Percentiles rank a stretch among this genome's conserved stretches.
Evolutionary conservation across 2,329 filamentous ascomycete species (phyloP).

Genomic region (Fusarium neocosmosporiellum): DNA sequence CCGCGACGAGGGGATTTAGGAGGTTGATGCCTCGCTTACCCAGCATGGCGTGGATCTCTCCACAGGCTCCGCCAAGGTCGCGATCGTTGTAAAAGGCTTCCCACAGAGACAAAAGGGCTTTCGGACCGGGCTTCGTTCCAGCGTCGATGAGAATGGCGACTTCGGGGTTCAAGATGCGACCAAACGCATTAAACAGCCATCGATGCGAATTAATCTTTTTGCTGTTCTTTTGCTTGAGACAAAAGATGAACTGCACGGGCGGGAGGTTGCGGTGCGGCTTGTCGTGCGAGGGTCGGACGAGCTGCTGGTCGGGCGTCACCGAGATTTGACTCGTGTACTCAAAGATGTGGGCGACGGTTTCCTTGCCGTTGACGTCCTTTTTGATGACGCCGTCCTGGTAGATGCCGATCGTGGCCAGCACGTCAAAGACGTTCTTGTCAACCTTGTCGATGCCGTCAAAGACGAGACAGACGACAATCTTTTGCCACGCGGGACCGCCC

Average conservation of each 20-base stretch:
- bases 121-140: slow-evolving; percentile 40
- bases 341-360: slow-evolving; percentile 41
- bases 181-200: slow-evolving; percentile 42
- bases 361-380: slow-evolving; percentile 42
- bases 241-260: slow-evolving; percentile 41
- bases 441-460: slow-evolving; percentile 42
- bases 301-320: slow-evolving; percentile 41
- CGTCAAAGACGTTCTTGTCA: slow-evolving; percentile 42
- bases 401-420: slow-evolving; percentile 39
- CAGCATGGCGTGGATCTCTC: slow-evolving; percentile 42
- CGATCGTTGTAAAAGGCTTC: slow-evolving; percentile 41
- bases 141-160: slow-evolving; percentile 41
- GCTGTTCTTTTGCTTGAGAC: slow-evolving; percentile 43
- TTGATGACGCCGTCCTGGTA: slow-evolving; percentile 42
- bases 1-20: slow-evolving; percentile 40
- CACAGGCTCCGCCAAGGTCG: slow-evolving; percentile 38
- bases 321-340: slow-evolving; percentile 43
- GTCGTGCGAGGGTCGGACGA: slow-evolving; percentile 35
- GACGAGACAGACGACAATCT: slow-evolving; percentile 41
- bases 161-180: slow-evolving; percentile 40
- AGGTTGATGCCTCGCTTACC: slow-evolving; percentile 37
- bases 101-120: slow-evolving; percentile 37
- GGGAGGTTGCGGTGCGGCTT: slow-evolving; percentile 36
- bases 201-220: slow-evolving; percentile 45
- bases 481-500: slow-evolving; percentile 41